Conservation (phyloP, 306 rosid species). For the Comarum palustre region DNA sequence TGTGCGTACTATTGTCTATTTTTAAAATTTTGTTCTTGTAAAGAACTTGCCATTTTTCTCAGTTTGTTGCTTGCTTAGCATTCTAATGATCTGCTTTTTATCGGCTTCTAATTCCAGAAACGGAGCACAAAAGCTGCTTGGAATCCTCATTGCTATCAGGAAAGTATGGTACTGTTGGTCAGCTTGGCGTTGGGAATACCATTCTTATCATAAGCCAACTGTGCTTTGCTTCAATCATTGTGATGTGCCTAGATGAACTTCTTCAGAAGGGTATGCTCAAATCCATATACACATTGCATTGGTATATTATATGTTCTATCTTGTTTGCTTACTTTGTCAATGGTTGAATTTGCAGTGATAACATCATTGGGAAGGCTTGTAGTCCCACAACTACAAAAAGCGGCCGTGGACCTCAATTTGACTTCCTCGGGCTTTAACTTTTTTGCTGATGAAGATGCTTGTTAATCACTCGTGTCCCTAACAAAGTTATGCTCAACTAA, state of each 20-base stretch:
- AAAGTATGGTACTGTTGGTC: slow-evolving; percentile 91
- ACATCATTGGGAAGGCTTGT: slow-evolving; percentile 82
- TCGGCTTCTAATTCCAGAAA: slow-evolving; percentile 32
- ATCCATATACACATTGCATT: background rate
- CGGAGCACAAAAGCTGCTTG: slow-evolving; percentile 88
- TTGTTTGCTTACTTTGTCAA: background rate
- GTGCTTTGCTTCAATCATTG: slow-evolving; percentile 85
- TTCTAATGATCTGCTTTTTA: background rate
- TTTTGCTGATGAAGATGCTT: background rate
- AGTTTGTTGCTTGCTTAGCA: background rate
- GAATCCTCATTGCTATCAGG: slow-evolving; percentile 85
- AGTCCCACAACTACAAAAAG: slow-evolving; percentile 86
- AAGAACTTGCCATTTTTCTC: background rate
- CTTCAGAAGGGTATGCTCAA: slow-evolving; percentile 74
- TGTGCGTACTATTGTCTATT: background rate
- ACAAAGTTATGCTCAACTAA: background rate
- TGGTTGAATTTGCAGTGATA: slow-evolving; percentile 49
- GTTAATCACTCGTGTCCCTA: background rate
- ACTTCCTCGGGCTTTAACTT: background rate
- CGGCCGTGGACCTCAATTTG: slow-evolving; percentile 91
- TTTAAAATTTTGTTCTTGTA: background rate
- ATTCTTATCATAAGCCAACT: slow-evolving; percentile 84
- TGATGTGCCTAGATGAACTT: slow-evolving; percentile 87
- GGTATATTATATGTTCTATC: background rate
- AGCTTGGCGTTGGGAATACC: slow-evolving; percentile 93